Evolutionary conservation across 768 basidiomycete species (phyloP), one percentile per base, ranked within the genome.

Genomic region (Tricholoma furcatifolium): DNA sequence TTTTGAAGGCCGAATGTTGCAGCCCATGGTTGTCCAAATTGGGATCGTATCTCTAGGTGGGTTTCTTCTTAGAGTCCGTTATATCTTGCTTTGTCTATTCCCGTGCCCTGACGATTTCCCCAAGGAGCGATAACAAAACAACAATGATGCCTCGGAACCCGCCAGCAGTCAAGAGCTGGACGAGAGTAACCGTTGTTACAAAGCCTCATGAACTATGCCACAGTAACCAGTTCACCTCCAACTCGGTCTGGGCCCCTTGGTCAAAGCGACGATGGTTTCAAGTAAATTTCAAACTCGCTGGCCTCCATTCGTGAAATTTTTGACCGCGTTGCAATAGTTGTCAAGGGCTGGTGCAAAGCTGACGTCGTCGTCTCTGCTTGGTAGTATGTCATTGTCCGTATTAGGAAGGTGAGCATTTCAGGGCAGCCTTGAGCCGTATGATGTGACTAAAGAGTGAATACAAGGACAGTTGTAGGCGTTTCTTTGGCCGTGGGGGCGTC

Each of bases 401-500:
- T 9, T 31, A 23, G 23, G 21, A 12, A 43, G 47, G 53, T 48
- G 27, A 43, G 53, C 24, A 51, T 36, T 30, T n/a, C 17, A n/a
- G 38, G 5, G 7, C 10, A 7, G 4, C 2, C 9, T 43, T 1
- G 12, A 24, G 9, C n/a, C 39, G 18, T 9, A 11, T 15, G 14
- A 32, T 40, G n/a, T n/a, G 7, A 31, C 8, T n/a, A n/a, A n/a
- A n/a, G n/a, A n/a, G n/a, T n/a, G n/a, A 57, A 36, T 39, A 20
- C 23, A 20, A 43, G 30, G 17, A 20, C 56, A 58, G n/a, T 66
- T 69, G 68, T 69, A 59, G 67, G 67, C 64, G 64, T 60, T 56
- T n/a, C n/a, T n/a, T n/a, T n/a, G n/a, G n/a, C n/a, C n/a, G n/a
- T 73, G 71, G 71, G 70, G 70, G 69, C 60, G 71, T 59, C 58